Evolutionary conservation across 139 green algal genomes (phyloP).

Genomic region (Limnomonas spitsbergensis): DNA sequence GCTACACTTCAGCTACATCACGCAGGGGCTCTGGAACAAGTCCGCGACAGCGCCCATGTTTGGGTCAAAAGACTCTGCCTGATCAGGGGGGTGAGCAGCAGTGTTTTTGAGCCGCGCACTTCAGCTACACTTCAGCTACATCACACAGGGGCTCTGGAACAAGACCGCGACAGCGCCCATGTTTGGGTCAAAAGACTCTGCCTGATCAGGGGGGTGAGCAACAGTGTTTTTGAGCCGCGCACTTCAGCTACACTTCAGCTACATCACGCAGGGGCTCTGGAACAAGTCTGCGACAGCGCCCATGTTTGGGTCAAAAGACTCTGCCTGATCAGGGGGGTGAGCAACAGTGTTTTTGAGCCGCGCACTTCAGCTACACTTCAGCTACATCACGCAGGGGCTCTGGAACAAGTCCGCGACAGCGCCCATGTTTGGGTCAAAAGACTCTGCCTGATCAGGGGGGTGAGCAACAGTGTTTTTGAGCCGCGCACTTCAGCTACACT

Average conservation of each 20-base stretch:
- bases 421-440: no score
- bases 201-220: background rate
- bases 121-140: constrained; percentile 62
- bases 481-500: no score
- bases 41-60: constrained; percentile 40
- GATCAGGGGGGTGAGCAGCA: background rate
- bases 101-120: no score
- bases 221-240: no score
- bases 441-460: no score
- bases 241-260: constrained; percentile 66
- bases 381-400: no score
- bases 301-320: constrained; percentile 23
- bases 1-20: constrained; percentile 61
- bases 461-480: no score
- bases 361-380: no score
- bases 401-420: no score
- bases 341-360: background rate
- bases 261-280: constrained; percentile 27
- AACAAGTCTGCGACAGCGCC: constrained; percentile 45
- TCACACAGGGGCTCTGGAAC: constrained; percentile 37
- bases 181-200: constrained; percentile 1
- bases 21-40: constrained; percentile 32
- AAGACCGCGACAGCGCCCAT: constrained; percentile 41
- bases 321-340: background rate
- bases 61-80: background rate